Evolutionary conservation across 129 eudicot species (phyloP), one percentile per base, ranked within the genome.

Genomic region (Cynara cardunculus): DNA sequence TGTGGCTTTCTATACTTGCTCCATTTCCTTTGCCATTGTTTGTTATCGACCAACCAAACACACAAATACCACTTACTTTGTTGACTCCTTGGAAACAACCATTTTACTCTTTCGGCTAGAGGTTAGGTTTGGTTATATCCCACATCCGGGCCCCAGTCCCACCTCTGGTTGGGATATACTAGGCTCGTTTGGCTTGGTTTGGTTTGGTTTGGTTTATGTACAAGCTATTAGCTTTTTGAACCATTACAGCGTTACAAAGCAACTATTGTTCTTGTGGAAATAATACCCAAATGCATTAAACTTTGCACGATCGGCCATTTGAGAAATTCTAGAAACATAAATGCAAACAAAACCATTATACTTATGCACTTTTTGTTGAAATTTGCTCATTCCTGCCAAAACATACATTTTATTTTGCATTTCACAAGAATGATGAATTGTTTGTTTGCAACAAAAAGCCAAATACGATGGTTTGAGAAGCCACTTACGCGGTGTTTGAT

Each of bases 381-480:
- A 68, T 4, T 46, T 69, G 67, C 75, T 31, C 28, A 69, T 46
- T 69, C 22, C 16, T 78, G 49, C 66, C 28, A 78, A 78, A 78
- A 72, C 4, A 39, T 41, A 12, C n/a, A 32, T 7, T 68, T 6
- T 68, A 41, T 41, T 26, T 27, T 69, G 81, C 26, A 25, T 18
- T 35, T 69, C 62, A 7, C 68, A 9, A 69, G 56, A 69, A 78
- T 14, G 10, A 34, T 34, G 8, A 9, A 27, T 68, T 2, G 46
- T 53, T 68, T 65, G 8, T 37, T 65, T 78, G 35, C 41, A 77
- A 28, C 72, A 24, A 71, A 30, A 13, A 80, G 18, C 70, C 35
- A 71, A 53, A 32, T 49, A 71, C n/a, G 2, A 80, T 71, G 39
- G 37, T 53, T 30, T 49, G 12, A 32, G 1, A 71, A 18, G 65